Evolutionary conservation across 768 basidiomycete genomes (phyloP), one percentile per base, ranked within the genome.

Genomic region (Rhizopogon sp.): DNA sequence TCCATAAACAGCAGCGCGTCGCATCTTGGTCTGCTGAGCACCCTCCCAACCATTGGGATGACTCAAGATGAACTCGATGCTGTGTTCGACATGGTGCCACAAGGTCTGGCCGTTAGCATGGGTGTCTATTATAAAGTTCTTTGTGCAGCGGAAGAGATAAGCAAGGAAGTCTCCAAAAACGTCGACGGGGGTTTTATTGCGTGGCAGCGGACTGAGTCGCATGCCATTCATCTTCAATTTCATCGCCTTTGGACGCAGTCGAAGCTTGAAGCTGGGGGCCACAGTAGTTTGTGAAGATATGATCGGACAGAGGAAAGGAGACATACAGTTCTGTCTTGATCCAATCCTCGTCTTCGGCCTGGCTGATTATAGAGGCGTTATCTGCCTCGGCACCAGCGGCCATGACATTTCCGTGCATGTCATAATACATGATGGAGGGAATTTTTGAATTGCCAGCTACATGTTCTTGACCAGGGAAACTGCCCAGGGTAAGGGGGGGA

Each of bases 31-130:
- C 61, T 90, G 87, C 8, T 87, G 81, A 17, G 79, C 85, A 17
- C 81, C 80, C 62, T 90, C 88, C 88, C 88, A 91, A 5, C 88
- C 88, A 60, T 90, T 91, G 13, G 88, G 88, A 66, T 90, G 88
- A 40, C 84, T 85, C 39, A 90, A 72, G 3, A 91, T 87, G 57
- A 90, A 81, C 62, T 90, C 85, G 44, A 88, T 78, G 62, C 85
- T 77, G 43, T 77, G 64, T 63, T 89, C 87, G 28, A 90, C 81
- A 3, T 82, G 76, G n/a, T 78, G 79, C 86, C 88, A 90, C 1
- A 90, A 69, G 20, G 78, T 72, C 20, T 72, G 71, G 0, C 88
- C 88, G 57, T 86, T 85, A n/a, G 87, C 88, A 62, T 91, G 87
- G n/a, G 88, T 90, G 59, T 90, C 87, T 56, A 76, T 77, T 69